A percentile compares a stretch with the other conserved stretches of the same genome.
Conservation (phyloP, 768 basidiomycete genomes). For the Hygrophoropsis aurantiaca region DNA sequence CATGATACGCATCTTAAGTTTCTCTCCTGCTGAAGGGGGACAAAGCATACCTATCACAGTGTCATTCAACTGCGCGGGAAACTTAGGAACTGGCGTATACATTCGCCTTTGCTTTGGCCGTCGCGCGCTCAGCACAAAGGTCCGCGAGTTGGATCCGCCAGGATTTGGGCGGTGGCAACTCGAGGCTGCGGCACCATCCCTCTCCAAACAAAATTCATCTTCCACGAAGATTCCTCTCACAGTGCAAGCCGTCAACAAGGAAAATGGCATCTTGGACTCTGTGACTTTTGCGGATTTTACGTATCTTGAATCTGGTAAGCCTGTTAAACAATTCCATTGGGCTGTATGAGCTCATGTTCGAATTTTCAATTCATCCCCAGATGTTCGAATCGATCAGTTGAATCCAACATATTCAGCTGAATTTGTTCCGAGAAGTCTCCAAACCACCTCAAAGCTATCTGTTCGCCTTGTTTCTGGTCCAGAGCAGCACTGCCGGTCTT, state of each 20-base stretch:
- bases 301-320: slow-evolving; percentile 52
- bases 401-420: slow-evolving; percentile 1
- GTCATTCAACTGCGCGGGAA: slow-evolving; percentile 39
- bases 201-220: slow-evolving; percentile 38
- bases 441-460: slow-evolving; percentile 13
- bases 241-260: slow-evolving; percentile 60
- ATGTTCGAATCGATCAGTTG: too few relatives aligned
- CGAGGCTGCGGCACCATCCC: slow-evolving; percentile 57
- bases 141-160: slow-evolving; percentile 49
- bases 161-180: slow-evolving; percentile 63
- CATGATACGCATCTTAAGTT: slow-evolving; percentile 65
- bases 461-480: slow-evolving; percentile 30
- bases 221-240: slow-evolving; percentile 52
- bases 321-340: too few relatives aligned
- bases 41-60: slow-evolving; percentile 64
- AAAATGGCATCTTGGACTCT: slow-evolving; percentile 56
- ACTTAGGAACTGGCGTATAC: slow-evolving; percentile 38
- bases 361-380: too few relatives aligned
- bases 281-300: slow-evolving; percentile 72
- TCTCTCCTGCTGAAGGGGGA: slow-evolving; percentile 63
- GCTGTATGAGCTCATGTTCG: too few relatives aligned
- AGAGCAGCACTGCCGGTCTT: slow-evolving; percentile 17
- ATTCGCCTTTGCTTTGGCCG: slow-evolving; percentile 75
- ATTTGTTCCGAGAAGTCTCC: slow-evolving; percentile 1
- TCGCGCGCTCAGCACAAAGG: slow-evolving; percentile 66